Conservation (phyloP, 2,329 filamentous ascomycete species). For the Penicillium oxalicum region DNA sequence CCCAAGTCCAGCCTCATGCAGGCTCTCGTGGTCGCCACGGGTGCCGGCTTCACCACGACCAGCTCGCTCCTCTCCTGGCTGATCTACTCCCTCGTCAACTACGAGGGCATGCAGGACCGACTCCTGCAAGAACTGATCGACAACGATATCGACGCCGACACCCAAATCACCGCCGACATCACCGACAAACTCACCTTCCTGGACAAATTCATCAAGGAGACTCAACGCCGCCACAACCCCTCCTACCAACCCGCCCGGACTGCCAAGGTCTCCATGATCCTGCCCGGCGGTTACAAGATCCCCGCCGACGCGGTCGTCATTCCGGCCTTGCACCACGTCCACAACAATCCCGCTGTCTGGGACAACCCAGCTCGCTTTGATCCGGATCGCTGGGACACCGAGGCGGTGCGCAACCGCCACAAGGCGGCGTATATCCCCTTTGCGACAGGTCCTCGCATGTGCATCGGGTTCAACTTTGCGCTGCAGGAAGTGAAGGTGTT, state of each 20-base stretch:
- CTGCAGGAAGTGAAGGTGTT: conserved; percentile 55
- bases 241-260: conserved; percentile 58
- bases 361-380: conserved; percentile 54
- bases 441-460: conserved; percentile 51
- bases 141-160: conserved; percentile 41
- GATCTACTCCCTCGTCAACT: conserved; percentile 49
- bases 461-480: conserved; percentile 61
- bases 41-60: conserved; percentile 57
- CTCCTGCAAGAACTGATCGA: conserved; percentile 55
- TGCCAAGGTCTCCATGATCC: conserved; percentile 50
- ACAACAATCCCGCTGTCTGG: conserved; percentile 53
- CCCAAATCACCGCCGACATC: conserved; percentile 44
- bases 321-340: conserved; percentile 43
- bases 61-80: conserved; percentile 55
- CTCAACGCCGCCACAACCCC: conserved; percentile 55
- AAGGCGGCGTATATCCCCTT: conserved; percentile 55
- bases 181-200: conserved; percentile 45
- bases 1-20: conserved; percentile 23
- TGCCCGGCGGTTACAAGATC: conserved; percentile 56
- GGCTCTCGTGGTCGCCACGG: conserved; percentile 48
- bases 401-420: conserved; percentile 47
- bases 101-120: conserved; percentile 52
- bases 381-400: conserved; percentile 54
- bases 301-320: conserved; percentile 51
- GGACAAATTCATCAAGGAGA: conserved; percentile 52